A percentile compares a stretch with the other conserved stretches of the same genome.
These are phyloP conservation scores for Cercospora brassicicola DNA, from an alignment of 2,329 filamentous ascomycete species.

Conservation along the genomic window DNA sequence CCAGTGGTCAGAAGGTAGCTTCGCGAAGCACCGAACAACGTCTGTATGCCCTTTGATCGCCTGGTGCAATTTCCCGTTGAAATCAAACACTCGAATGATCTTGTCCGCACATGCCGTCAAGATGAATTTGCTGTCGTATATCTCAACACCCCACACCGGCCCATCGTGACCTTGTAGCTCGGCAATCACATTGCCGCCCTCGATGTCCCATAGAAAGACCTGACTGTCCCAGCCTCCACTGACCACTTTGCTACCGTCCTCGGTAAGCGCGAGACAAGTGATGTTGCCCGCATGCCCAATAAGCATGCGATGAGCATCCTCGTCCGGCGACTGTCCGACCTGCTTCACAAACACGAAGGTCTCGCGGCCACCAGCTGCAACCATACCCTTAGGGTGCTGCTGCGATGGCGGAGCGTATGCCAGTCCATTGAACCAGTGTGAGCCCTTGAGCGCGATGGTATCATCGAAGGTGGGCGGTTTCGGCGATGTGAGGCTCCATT, in stretches of 20 bases:
- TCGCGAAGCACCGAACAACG: constrained; percentile 84
- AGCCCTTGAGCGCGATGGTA: constrained; percentile 74
- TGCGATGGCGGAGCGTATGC: constrained; percentile 70
- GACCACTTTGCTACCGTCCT: constrained; percentile 71
- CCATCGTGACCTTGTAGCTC: constrained; percentile 74
- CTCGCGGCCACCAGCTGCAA: constrained; percentile 87
- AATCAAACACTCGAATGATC: constrained; percentile 78
- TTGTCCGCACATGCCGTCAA: constrained; percentile 85
- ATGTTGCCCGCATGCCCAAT: constrained; percentile 86
- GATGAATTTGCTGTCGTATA: constrained; percentile 74
- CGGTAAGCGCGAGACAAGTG: constrained; percentile 77
- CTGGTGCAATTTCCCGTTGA: constrained; percentile 62
- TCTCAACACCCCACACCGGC: constrained; percentile 88
- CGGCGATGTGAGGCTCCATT: constrained; percentile 71
- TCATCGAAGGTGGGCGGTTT: constrained; percentile 72
- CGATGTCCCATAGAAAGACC: constrained; percentile 81
- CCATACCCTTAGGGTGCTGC: constrained; percentile 72
- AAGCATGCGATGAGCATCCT: constrained; percentile 81
- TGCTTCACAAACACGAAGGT: constrained; percentile 87
- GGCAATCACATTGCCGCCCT: constrained; percentile 76
- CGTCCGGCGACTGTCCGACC: constrained; percentile 64
- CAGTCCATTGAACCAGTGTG: constrained; percentile 84
- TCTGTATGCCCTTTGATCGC: constrained; percentile 72
- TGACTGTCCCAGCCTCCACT: constrained; percentile 94
- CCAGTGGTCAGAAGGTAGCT: constrained; percentile 70